Conservation (phyloP, 2,329 filamentous ascomycete species). For the Colletotrichum sp. region DNA sequence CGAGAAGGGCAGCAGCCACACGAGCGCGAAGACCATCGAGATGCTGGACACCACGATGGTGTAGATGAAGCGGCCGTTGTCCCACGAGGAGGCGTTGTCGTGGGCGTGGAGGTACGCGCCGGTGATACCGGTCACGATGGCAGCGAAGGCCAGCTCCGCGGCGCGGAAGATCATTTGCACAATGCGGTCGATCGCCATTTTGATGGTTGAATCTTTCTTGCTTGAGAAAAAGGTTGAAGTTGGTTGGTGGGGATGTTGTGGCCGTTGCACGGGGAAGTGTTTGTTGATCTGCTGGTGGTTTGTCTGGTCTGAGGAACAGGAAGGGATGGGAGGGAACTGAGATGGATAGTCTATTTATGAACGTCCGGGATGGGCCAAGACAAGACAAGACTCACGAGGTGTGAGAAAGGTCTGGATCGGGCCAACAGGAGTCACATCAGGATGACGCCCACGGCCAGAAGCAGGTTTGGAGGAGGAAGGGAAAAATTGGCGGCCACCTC, state of each 20-base stretch:
- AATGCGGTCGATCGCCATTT: conserved; percentile 45
- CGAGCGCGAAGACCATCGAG: conserved; percentile 69
- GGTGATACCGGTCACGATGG: conserved; percentile 73
- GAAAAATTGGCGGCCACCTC: neutral
- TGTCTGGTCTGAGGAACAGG: neutral
- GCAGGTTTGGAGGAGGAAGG: conserved; percentile 12
- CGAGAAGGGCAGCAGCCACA: conserved; percentile 77
- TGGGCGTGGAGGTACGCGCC: conserved; percentile 66
- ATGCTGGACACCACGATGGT: conserved; percentile 73
- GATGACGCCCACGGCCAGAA: neutral
- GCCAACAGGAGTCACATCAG: conserved; percentile 3
- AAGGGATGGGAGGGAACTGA: neutral
- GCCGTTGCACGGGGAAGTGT: neutral
- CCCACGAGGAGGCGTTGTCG: conserved; percentile 52
- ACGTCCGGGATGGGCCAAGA: neutral
- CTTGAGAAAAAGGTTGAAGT: neutral
- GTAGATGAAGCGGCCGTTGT: conserved; percentile 74
- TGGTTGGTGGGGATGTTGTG: neutral
- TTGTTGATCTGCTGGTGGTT: neutral
- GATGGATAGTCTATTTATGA: conserved; percentile 19
- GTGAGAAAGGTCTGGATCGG: neutral
- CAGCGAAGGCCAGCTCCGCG: conserved; percentile 69
- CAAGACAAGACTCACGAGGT: neutral
- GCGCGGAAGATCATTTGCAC: conserved; percentile 42
- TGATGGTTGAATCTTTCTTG: neutral